Conservation (phyloP, 345 rosid species). For the Laguncularia racemosa region DNA sequence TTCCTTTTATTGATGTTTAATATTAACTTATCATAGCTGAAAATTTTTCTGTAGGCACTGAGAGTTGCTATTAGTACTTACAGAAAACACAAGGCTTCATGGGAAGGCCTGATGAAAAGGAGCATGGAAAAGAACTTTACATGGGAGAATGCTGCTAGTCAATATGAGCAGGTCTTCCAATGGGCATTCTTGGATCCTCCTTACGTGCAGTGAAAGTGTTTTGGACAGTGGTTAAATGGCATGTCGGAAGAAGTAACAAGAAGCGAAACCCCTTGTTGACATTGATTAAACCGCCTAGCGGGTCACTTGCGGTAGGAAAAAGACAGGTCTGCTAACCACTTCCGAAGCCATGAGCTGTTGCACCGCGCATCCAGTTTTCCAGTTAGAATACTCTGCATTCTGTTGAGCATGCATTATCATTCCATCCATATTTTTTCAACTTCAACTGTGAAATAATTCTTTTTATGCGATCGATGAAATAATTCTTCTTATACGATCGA, state of each 20-base stretch:
- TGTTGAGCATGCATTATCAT: too few species aligned
- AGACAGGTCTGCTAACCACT: too few species aligned
- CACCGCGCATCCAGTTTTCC: too few species aligned
- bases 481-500: too few species aligned
- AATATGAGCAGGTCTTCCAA: conserved; percentile 77
- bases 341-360: too few species aligned
- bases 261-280: not conserved
- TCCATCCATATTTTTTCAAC: too few species aligned
- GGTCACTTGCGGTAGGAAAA: too few species aligned
- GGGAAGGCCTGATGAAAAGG: conserved; percentile 79
- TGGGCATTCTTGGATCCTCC: conserved; percentile 84
- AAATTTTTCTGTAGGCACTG: conserved; percentile 39
- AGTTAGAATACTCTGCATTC: too few species aligned
- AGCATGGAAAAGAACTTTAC: conserved; percentile 60
- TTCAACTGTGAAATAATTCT: too few species aligned
- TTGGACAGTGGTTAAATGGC: not conserved
- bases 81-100: conserved; percentile 61
- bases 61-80: conserved; percentile 57
- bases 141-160: conserved; percentile 83
- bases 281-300: too few species aligned
- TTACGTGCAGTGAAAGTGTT: conserved; percentile 31
- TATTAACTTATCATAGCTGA: not conserved
- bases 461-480: too few species aligned
- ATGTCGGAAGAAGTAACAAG: not conserved
- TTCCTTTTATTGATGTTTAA: not conserved